These are phyloP conservation scores for Leptographium galeiforme DNA, from an alignment of 2,329 filamentous ascomycete genomes.

Conservation along the genomic window DNA sequence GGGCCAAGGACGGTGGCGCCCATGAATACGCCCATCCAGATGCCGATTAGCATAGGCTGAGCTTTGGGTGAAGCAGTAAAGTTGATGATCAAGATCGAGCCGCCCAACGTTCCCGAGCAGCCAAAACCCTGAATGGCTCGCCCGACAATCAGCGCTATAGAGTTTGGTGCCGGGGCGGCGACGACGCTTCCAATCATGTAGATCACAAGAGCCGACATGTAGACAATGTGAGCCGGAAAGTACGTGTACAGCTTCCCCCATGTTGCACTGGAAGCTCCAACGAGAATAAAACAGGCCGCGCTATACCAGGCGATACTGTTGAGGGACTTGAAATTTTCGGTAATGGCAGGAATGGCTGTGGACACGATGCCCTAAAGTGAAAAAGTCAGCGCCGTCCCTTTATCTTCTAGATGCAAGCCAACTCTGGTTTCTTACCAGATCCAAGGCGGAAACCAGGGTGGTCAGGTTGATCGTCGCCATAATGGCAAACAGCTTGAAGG, in stretches of 20 bases:
- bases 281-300: background rate
- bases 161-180: background rate
- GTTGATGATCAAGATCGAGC: background rate
- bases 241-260: background rate
- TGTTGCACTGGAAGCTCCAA: background rate
- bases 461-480: background rate
- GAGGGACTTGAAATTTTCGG: background rate
- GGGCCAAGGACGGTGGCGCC: background rate
- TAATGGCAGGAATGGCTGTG: constrained; percentile 1
- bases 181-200: background rate
- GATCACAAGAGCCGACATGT: background rate
- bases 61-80: background rate
- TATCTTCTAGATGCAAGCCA: background rate
- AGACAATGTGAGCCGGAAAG: background rate
- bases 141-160: background rate
- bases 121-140: background rate
- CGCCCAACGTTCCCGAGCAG: background rate
- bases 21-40: background rate
- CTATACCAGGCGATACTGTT: background rate
- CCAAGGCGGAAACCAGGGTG: background rate
- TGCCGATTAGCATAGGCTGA: background rate
- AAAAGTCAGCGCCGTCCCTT: background rate
- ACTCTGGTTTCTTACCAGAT: background rate
- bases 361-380: background rate
- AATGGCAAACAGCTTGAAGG: background rate